phyloP scores from a whole-genome alignment of 495 filamentous ascomycete genomes.

The Cudoniella acicularis region DNA sequence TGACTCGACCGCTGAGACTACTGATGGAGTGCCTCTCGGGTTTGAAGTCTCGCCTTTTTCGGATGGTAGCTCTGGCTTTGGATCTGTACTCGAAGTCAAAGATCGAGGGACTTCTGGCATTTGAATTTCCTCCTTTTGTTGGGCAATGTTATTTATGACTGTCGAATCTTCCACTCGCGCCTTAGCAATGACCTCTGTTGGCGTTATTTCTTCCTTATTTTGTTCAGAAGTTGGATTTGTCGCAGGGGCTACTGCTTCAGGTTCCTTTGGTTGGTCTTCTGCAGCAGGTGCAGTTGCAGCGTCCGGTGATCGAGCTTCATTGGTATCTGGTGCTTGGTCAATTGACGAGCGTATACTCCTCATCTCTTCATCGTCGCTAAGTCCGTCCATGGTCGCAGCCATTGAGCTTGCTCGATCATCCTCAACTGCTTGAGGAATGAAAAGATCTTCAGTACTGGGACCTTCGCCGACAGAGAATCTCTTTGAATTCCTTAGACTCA shows the following conservation, averaged over 20 bases:
- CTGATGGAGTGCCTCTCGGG: slow-evolving; percentile 26
- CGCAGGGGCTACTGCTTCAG: too few species aligned
- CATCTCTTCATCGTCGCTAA: slow-evolving; percentile 38
- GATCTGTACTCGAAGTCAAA: slow-evolving; percentile 21
- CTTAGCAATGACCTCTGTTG: too few species aligned
- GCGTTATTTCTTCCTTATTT: too few species aligned
- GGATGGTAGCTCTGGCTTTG: slow-evolving; percentile 1
- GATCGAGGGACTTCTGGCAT: not conserved
- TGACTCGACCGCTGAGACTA: slow-evolving; percentile 28
- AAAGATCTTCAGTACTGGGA: slow-evolving; percentile 40
- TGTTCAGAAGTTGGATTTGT: too few species aligned
- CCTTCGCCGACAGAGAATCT: slow-evolving; percentile 6
- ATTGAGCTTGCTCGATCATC: slow-evolving; percentile 44
- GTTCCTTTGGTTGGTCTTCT: too few species aligned
- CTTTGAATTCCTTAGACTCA: slow-evolving; percentile 23
- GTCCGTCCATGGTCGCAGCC: slow-evolving; percentile 49
- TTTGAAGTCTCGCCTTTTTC: not conserved
- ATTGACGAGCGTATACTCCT: slow-evolving; percentile 19
- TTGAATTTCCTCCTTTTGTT: not conserved
- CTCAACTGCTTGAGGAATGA: slow-evolving; percentile 34
- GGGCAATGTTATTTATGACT: not conserved
- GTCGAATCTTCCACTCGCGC: too few species aligned
- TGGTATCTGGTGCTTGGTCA: slow-evolving; percentile 4
- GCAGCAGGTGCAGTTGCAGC: not conserved
- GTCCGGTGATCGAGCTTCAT: not conserved